These are phyloP conservation scores for Trametopsis cervina DNA, from an alignment of 768 basidiomycete species.

Conservation along the genomic window DNA sequence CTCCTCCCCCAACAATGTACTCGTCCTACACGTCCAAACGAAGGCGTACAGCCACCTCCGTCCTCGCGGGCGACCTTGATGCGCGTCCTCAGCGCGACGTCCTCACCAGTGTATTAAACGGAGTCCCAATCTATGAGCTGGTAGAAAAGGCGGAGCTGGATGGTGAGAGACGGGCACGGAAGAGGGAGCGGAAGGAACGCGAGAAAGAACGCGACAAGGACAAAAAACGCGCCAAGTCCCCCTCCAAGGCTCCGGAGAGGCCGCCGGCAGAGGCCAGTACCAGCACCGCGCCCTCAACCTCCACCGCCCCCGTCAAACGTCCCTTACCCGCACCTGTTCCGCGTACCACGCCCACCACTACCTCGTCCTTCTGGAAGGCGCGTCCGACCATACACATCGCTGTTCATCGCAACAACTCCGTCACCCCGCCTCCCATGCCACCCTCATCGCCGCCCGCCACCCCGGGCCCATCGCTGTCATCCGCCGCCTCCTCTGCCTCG, in stretches of 20 bases:
- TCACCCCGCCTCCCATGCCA: slow-evolving; percentile 65
- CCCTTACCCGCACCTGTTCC: slow-evolving; percentile 9
- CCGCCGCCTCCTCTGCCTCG: slow-evolving; percentile 67
- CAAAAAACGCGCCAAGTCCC: slow-evolving; percentile 18
- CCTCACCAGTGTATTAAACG: slow-evolving; percentile 73
- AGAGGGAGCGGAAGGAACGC: slow-evolving; percentile 25
- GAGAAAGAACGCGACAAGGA: slow-evolving; percentile 26
- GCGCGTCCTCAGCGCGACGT: slow-evolving; percentile 61
- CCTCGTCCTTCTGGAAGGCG: slow-evolving; percentile 58
- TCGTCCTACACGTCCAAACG: slow-evolving; percentile 25
- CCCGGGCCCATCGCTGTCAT: slow-evolving; percentile 69
- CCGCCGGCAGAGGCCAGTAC: slow-evolving; percentile 4
- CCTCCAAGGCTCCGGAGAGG: slow-evolving; percentile 11
- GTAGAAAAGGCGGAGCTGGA: slow-evolving; percentile 63
- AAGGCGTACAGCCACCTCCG: slow-evolving; percentile 64
- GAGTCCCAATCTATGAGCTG: slow-evolving; percentile 57
- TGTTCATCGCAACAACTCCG: slow-evolving; percentile 63
- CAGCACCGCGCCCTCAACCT: slow-evolving; percentile 12
- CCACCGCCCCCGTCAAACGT: slow-evolving; percentile 16
- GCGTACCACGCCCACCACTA: slow-evolving; percentile 16
- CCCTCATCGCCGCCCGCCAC: slow-evolving; percentile 61
- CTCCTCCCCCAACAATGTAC: slow-evolving; percentile 12
- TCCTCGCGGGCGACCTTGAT: slow-evolving; percentile 74
- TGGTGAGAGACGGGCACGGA: slow-evolving; percentile 32
- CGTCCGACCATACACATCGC: slow-evolving; percentile 72